Base-by-base conservation (phyloP, 441 rosid species). In the Eutrema salsugineum region DNA sequence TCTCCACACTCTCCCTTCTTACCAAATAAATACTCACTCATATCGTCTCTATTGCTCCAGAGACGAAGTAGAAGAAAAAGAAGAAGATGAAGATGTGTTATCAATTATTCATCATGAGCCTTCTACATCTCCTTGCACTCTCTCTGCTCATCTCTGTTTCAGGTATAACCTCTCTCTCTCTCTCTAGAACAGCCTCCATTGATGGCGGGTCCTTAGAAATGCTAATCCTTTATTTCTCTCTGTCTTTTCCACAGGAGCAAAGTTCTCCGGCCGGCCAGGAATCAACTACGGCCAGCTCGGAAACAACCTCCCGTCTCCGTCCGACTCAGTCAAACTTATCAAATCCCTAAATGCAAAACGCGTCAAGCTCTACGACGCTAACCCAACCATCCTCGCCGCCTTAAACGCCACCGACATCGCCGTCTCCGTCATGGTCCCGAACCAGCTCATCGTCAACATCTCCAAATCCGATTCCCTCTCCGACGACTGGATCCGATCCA, bases 271-370 rank as follows among this genome's bases (percentile, higher is more conserved):
- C 77, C 56, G 82, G 53, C 83, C 85, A 46, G 98, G 97, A 7
- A 24, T 94, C 5, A 88, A 89, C 94, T 94, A 87, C 68, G 96
- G 97, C 12, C 87, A 86, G 68, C 83, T 94, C 3, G 96, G 99
- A 1, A 78, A 86, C 88, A 81, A 92, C 77, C 93, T 94, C 20
- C 99, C 94, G 3, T 49, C 93, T 8, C 91, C 93, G 6, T 2
- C 78, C 5, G 65, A 76, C 28, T 83, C 99, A 2, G 81, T 85
- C 69, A 71, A 82, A 62, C 87, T 90, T 17, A 81, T 88, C 66
- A 76, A 84, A 79, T 84, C 86, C 16, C 85, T 92, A 54, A 89
- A 82, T 61, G 96, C 91, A 8, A 72, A 79, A 56, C 82, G 89
- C 0, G 89, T 94, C 70, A 94, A 92, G 72, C 83, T 94, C 91